Conservation (phyloP, 129 eudicot genomes). For the Flaveria bidentis region DNA sequence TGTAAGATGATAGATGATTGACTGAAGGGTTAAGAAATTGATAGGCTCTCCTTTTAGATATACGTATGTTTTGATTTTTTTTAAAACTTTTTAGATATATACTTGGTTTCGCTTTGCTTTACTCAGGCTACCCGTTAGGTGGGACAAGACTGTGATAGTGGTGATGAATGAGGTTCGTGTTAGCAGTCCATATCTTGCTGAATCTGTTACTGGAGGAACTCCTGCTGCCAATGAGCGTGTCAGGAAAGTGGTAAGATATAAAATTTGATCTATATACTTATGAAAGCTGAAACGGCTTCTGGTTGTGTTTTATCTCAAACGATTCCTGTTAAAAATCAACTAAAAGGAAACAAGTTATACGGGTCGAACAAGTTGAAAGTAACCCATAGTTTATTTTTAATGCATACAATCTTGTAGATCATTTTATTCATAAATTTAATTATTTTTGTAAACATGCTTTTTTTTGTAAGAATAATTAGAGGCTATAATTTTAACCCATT, state of each 20-base stretch:
- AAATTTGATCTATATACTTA: not conserved
- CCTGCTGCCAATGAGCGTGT: slow-evolving; percentile 98
- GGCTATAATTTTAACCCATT: not conserved
- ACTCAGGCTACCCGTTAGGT: slow-evolving; percentile 87
- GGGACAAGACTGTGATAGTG: slow-evolving; percentile 94
- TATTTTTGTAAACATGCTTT: not conserved
- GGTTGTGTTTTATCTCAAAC: slow-evolving; percentile 5
- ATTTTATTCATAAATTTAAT: not conserved
- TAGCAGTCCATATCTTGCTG: slow-evolving; percentile 94
- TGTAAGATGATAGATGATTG: not conserved
- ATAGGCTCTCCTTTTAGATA: not conserved
- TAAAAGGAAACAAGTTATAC: not conserved
- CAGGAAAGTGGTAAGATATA: slow-evolving; percentile 86
- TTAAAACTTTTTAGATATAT: not conserved
- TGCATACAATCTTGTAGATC: not conserved
- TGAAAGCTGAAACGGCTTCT: not conserved
- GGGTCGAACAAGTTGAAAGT: slow-evolving; percentile 12
- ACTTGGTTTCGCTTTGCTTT: not conserved
- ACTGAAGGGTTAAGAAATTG: not conserved
- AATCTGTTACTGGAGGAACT: slow-evolving; percentile 90
- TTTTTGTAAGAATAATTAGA: slow-evolving; percentile 1
- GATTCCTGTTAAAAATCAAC: not conserved
- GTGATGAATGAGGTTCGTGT: slow-evolving; percentile 98
- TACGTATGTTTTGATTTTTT: slow-evolving; percentile 6
- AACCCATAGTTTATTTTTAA: not conserved